Evolutionary conservation across 345 rosid genomes (phyloP), one percentile per base, ranked within the genome.

Genomic region (Populus tremula): DNA sequence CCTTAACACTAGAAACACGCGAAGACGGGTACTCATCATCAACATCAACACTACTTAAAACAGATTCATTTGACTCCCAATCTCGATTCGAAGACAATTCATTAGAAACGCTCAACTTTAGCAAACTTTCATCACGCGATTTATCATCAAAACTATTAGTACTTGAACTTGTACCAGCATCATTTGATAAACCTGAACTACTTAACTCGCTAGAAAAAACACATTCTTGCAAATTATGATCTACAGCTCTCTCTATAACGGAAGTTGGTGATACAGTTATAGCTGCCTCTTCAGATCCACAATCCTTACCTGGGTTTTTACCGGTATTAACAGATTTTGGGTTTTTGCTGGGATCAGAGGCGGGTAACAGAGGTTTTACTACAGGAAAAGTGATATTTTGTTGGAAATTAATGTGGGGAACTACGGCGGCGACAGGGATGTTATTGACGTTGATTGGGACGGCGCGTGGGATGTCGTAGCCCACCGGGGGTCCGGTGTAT

Each of bases 401-500:
- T 20, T 89, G 82, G 35, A 89, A 70, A 62, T 91, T 84, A 29
- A 90, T 89, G 79, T 90, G 90, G n/a, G 96, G 79, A 47, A 91
- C 98, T 1, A 91, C 97, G 21, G 97, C 84, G n/a, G 99, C 99
- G n/a, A 96, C 92, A 7, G 99, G 99, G 80, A 96, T 92, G 62
- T 77, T 88, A 66, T 81, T 87, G n/a, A 93, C 88, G 84, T 92
- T 96, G 82, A 96, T 89, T 2, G 99, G 99, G 77, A 89, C 86
- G 5, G 98, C 99, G 33, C 92, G 91, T 20, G 99, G 99, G 39
- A 96, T 86, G 75, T 91, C 90, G 87, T 87, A 89, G 31, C 87
- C 59, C 71, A 96, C 71, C 53, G 99, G 99, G 2, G 99, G 99
- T 21, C 99, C 99, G 25, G 82, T 78, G 74, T 96, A 96, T 69